These are phyloP conservation scores for Pisolithus tinctorius DNA, from an alignment of 768 basidiomycete genomes.

Conservation along the genomic window DNA sequence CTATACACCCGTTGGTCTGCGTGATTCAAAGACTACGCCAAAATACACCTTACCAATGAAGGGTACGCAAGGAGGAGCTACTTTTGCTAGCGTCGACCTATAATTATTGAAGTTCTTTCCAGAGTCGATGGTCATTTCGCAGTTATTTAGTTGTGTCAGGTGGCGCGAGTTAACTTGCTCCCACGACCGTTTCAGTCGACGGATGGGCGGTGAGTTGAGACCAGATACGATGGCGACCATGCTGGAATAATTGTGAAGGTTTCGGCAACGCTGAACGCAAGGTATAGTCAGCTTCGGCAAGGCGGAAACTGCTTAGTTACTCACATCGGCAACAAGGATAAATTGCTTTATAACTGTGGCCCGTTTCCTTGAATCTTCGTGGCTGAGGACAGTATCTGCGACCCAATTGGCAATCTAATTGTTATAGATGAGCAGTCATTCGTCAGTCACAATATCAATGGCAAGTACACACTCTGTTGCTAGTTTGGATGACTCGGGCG, in stretches of 20 bases:
- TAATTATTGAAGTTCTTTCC: conserved; percentile 95
- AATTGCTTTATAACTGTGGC: conserved; percentile 83
- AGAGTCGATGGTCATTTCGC: conserved; percentile 88
- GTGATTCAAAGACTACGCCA: neutral
- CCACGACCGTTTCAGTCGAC: conserved; percentile 89
- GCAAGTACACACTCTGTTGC: conserved; percentile 59
- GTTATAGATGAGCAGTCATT: conserved; percentile 1
- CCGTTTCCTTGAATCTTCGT: conserved; percentile 79
- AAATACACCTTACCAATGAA: conserved; percentile 69
- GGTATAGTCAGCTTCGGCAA: conserved; percentile 5
- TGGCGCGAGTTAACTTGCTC: conserved; percentile 76
- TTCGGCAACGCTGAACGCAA: conserved; percentile 70
- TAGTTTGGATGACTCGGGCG: conserved; percentile 78
- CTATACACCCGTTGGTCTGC: conserved; percentile 32
- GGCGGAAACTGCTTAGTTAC: conserved; percentile 22
- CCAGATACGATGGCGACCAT: conserved; percentile 96
- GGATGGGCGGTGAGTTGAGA: conserved; percentile 88
- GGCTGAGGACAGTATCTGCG: conserved; percentile 70
- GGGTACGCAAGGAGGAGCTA: conserved; percentile 91
- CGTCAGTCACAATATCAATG: neutral
- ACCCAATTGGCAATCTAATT: conserved; percentile 89
- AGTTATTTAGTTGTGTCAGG: conserved; percentile 64
- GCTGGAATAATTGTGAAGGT: conserved; percentile 90
- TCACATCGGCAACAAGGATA: conserved; percentile 84
- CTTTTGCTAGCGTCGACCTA: conserved; percentile 70